A percentile compares a stretch with the other conserved stretches of the same genome.
Conservation (phyloP, 208 protist genomes). For the Trypanosoma vivax region DNA sequence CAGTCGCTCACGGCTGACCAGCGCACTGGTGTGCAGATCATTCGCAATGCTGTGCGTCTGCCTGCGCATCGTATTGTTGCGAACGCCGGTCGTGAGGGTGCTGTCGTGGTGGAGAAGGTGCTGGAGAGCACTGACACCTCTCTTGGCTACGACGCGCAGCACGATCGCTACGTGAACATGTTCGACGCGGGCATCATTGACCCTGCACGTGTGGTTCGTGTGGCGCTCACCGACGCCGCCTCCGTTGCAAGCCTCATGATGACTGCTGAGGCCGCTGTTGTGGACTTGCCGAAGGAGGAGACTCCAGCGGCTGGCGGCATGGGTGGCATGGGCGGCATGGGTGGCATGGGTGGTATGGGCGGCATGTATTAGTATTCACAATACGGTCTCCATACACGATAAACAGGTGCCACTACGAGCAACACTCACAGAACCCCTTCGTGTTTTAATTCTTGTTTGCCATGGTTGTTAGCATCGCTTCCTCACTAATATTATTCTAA, state of each 20-base stretch:
- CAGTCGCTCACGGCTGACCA: constrained; percentile 84
- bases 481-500: not conserved
- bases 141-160: constrained; percentile 94
- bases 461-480: not conserved
- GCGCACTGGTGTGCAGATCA: constrained; percentile 94
- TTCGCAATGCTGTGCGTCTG: constrained; percentile 90
- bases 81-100: constrained; percentile 97
- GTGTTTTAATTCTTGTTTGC: not conserved
- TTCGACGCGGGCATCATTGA: constrained; percentile 99
- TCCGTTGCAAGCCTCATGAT: constrained; percentile 97
- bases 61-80: constrained; percentile 92
- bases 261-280: constrained; percentile 95
- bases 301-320: constrained; percentile 14
- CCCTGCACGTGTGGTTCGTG: constrained; percentile 98
- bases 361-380: constrained; percentile 33
- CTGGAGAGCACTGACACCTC: constrained; percentile 65
- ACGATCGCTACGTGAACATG: constrained; percentile 96
- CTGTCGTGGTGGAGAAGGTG: constrained; percentile 97
- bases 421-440: not conserved
- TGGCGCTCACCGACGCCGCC: constrained; percentile 94
- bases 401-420: not conserved
- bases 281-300: constrained; percentile 32
- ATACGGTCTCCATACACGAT: not conserved
- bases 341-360: constrained; percentile 31
- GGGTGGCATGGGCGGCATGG: constrained; percentile 29